These are phyloP conservation scores for Arachnomyces sp. DNA, from an alignment of 2,329 filamentous ascomycete species.

Conservation along the genomic window DNA sequence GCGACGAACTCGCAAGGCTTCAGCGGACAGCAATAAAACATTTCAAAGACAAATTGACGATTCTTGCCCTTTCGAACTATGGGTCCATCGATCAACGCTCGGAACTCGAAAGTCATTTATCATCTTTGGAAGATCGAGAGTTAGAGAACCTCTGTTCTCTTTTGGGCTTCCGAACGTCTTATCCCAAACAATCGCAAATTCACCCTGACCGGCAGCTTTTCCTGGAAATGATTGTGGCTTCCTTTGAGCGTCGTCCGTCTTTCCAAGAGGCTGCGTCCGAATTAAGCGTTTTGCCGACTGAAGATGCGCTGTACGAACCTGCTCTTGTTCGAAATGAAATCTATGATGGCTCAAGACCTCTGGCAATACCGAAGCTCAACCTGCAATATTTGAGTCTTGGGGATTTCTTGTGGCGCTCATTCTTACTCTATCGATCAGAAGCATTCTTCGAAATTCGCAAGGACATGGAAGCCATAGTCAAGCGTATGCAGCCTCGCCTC, in stretches of 20 bases:
- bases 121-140: slow-evolving; percentile 65
- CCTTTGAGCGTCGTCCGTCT: slow-evolving; percentile 67
- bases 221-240: slow-evolving; percentile 61
- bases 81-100: slow-evolving; percentile 71
- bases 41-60: slow-evolving; percentile 84
- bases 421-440: slow-evolving; percentile 81
- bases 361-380: slow-evolving; percentile 90
- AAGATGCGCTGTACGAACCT: slow-evolving; percentile 67
- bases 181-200: slow-evolving; percentile 63
- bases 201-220: slow-evolving; percentile 46
- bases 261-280: slow-evolving; percentile 72
- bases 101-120: slow-evolving; percentile 70
- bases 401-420: slow-evolving; percentile 93
- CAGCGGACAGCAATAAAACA: slow-evolving; percentile 70
- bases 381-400: slow-evolving; percentile 90
- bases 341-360: slow-evolving; percentile 77
- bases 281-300: slow-evolving; percentile 74
- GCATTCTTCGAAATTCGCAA: slow-evolving; percentile 89
- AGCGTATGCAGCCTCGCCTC: slow-evolving; percentile 64
- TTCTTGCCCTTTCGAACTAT: slow-evolving; percentile 86
- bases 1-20: slow-evolving; percentile 63
- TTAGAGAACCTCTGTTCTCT: slow-evolving; percentile 58
- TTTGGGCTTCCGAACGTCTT: slow-evolving; percentile 72
- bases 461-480: slow-evolving; percentile 75
- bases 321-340: slow-evolving; percentile 70